Base-by-base conservation (phyloP, 169 alveolate genomes). In the Blepharisma undulans region DNA sequence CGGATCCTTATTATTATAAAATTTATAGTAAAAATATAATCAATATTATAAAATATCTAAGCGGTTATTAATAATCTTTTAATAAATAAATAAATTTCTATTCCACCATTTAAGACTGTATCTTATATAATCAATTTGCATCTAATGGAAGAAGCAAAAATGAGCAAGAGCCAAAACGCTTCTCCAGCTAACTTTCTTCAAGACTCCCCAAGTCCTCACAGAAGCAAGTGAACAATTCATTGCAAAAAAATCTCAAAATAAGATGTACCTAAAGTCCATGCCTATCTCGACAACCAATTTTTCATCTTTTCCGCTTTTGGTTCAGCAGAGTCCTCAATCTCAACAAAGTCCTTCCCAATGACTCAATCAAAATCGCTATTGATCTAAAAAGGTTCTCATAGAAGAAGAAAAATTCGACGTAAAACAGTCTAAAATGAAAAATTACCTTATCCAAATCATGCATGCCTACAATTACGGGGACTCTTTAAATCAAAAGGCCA, bases 281-380 rank as follows among this genome's bases (percentile, higher is more conserved):
- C 93, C 4, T 72, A 85, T 34, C 72, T 93, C 27, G 92, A 95
- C 82, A 96, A 95, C 78, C 96, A 95, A 81, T 95, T 91, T 86
- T 95, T 91, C 74, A 91, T 95, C 6, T 93, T 95, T 78, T 95
- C 97, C 90, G 97, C 36, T 95, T 93, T 74, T 87, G 93, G 71
- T 88, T 95, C 14, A 92, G 94, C 61, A 93, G 96, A 89, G 89
- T 93, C 77, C 93, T 95, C 12, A 95, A 95, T 4, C 86, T 93
- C 22, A 93, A 90, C 1, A 90, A 91, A 89, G 94, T 95, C n/a
- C 82, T 84, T 34, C 90, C 90, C 82, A 90, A 92, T 72, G 93
- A 93, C 77, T 94, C 97, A 27, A 90, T 93, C 22, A 87, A 89
- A 76, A 93, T 95, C 33, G 95, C 97, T 59, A 78, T 90, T 33